Conservation (phyloP, 148 eudicot species). For the Vaccinium myrtillus region DNA sequence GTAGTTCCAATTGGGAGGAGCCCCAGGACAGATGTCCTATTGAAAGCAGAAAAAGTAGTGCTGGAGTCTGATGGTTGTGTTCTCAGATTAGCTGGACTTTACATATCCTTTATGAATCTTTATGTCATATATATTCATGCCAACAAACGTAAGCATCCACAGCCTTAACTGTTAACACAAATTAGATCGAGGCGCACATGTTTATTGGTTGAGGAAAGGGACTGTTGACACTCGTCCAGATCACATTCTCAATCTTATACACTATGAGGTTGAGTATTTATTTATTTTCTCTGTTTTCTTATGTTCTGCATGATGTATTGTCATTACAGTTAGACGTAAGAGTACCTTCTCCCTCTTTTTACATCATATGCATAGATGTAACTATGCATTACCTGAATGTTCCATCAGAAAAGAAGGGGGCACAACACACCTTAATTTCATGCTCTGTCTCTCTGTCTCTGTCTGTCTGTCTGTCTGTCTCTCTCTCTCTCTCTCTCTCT, state of each 20-base stretch:
- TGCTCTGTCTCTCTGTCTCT: no score
- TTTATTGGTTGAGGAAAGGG: conserved; percentile 75
- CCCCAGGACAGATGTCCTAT: conserved; percentile 76
- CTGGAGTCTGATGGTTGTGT: conserved; percentile 70
- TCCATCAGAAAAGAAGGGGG: not conserved
- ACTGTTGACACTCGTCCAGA: conserved; percentile 72
- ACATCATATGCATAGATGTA: no score
- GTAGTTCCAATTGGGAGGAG: conserved; percentile 75
- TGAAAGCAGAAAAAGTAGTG: conserved; percentile 72
- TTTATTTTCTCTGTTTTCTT: not conserved
- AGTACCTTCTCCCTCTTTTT: not conserved
- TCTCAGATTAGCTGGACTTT: conserved; percentile 87
- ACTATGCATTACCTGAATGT: no score
- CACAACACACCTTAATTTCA: not conserved
- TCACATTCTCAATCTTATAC: conserved; percentile 85
- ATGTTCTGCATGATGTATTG: not conserved
- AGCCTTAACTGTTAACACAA: conserved; percentile 59
- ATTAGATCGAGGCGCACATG: conserved; percentile 85
- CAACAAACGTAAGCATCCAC: not conserved
- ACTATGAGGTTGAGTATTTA: conserved; percentile 61
- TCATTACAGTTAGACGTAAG: not conserved
- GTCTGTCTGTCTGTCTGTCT: no score
- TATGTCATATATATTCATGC: not conserved
- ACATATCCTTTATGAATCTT: conserved; percentile 64
- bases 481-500: no score